Base-by-base conservation (phyloP, 1,284 basidiomycete species). In the Rhodotorula sp. region DNA sequence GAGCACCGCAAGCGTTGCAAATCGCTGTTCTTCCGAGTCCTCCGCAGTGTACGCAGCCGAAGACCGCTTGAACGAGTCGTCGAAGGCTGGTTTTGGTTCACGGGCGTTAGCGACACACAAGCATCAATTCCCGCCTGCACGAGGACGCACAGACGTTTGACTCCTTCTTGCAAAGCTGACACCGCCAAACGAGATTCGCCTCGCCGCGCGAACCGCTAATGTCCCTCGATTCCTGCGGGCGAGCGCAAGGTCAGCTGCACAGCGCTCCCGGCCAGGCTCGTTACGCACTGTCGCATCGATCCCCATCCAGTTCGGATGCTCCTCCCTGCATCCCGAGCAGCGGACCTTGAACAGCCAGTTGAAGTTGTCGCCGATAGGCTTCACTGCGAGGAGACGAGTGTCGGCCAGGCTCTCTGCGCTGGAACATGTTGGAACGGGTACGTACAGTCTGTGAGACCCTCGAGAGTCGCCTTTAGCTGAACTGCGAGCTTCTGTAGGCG, bases 131-230 rank as follows among this genome's bases (percentile, higher is more conserved):
- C 37, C 13, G 20, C 24, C 2, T 30, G 7, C 16, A 0, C 11
- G 16, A 4, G 20, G 20, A 59, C 71, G 30, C 13, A 73, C 74
- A 69, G 65, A 75, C 71, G n/a, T 67, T 66, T 48, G 66, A 58
- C 37, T 75, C 71, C 56, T 66, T 54, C 54, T 65, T 67, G 68
- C 74, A 75, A 34, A 75, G 59, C 22, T 65, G 65, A 54, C 74
- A 75, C 46, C 67, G 66, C 71, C 72, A 75, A 1, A 75, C 74
- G 24, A 75, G 51, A 59, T 75, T 69, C 22, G 74, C 74, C 46
- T 75, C 74, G 4, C 74, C 74, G 2, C 74, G 31, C 30, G 74
- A 75, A 4, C 71, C 71, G 28, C 60, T 63, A 52, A 75, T 71
- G 10, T 70, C 69, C 18, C 55, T 57, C 15, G 55, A 55, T 44